Conservation (phyloP, 208 protist species). For the Acanthamoeba culbertsoni region DNA sequence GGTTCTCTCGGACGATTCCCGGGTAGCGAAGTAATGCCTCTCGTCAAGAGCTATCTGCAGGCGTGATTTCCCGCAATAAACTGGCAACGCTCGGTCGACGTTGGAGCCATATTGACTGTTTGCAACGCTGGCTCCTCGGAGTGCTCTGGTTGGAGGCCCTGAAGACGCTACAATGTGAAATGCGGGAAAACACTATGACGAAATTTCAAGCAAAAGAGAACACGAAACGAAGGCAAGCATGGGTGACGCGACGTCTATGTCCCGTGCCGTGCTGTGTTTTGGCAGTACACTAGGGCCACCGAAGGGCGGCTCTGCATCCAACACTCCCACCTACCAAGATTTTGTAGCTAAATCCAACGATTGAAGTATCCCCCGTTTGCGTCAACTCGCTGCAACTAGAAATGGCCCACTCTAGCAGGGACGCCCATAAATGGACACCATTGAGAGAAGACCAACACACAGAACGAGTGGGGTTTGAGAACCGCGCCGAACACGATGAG, state of each 20-base stretch:
- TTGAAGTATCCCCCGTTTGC: too few relatives aligned
- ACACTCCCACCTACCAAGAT: too few relatives aligned
- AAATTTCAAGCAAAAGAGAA: neutral
- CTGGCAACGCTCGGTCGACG: too few relatives aligned
- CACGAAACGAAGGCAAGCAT: neutral
- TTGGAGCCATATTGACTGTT: too few relatives aligned
- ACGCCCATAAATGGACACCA: neutral
- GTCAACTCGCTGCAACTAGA: too few relatives aligned
- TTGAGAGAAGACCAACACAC: neutral
- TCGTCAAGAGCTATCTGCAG: constrained; percentile 61
- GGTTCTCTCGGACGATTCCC: constrained; percentile 76
- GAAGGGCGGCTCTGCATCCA: neutral
- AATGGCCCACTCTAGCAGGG: neutral
- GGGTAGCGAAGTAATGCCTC: constrained; percentile 74
- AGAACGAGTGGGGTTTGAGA: neutral
- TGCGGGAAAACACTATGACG: neutral
- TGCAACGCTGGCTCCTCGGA: too few relatives aligned
- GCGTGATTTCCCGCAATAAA: too few relatives aligned
- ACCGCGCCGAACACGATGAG: neutral
- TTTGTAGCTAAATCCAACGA: too few relatives aligned
- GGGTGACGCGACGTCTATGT: neutral
- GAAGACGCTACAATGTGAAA: neutral
- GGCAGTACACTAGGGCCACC: neutral
- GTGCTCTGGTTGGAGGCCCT: too few relatives aligned
- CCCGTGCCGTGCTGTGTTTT: neutral